Conservation (phyloP, 2,329 filamentous ascomycete species). For the Diaporthe batatas region DNA sequence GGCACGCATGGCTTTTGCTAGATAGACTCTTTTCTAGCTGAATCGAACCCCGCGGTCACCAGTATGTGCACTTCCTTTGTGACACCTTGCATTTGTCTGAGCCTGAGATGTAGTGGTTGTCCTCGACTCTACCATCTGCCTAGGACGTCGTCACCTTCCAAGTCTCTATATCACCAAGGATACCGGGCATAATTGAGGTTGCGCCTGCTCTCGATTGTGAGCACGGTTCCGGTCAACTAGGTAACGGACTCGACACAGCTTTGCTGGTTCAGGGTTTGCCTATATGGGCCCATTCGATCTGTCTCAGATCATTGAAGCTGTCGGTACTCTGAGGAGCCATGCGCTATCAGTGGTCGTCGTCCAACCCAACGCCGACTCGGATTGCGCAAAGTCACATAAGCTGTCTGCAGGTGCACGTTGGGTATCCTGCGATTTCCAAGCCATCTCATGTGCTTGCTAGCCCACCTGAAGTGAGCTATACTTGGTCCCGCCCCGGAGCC, state of each 20-base stretch:
- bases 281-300: not conserved
- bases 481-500: not conserved
- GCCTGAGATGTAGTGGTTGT: conserved; percentile 24
- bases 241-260: not conserved
- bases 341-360: not conserved
- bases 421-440: not conserved
- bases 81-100: not conserved
- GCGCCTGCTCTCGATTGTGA: not conserved
- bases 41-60: conserved; percentile 11
- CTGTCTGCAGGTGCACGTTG: not conserved
- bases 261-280: not conserved
- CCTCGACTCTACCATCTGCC: not conserved
- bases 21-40: conserved; percentile 21
- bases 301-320: not conserved
- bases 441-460: not conserved
- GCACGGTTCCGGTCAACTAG: not conserved
- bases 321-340: not conserved
- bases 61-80: conserved; percentile 1
- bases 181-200: not conserved
- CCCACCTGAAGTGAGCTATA: not conserved
- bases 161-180: not conserved
- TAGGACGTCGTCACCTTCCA: not conserved
- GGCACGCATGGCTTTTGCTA: conserved; percentile 23
- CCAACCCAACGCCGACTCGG: not conserved
- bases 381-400: not conserved